Base-by-base conservation (phyloP, 441 rosid genomes). In the Mallotus japonicus region DNA sequence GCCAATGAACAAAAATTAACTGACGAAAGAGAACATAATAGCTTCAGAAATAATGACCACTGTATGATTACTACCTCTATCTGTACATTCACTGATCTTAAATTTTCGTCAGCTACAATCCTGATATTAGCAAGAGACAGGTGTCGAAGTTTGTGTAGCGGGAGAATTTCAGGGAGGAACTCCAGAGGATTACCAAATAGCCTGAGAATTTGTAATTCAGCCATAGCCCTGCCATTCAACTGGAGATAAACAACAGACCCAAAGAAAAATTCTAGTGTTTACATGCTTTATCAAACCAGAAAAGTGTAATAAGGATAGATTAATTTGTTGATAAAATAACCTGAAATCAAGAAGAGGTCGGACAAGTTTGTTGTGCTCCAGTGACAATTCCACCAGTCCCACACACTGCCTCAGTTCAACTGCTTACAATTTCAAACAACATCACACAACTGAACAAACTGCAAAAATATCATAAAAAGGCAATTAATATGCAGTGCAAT, bases 341-440 rank as follows among this genome's bases (percentile, higher is more conserved):
- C 99, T 95, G 96, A 91, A 92, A 87, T 95, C 99, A 75, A 95
- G 98, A 83, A 95, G 96, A 75, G 98, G 99, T 57, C 98, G 90
- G 58, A 95, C 81, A 70, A 95, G 96, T 82, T 86, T 92, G 84
- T 95, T 95, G 89, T 92, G 90, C 69, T 95, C 99, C 84, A 95
- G 77, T 14, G 99, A 95, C 77, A 95, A 77, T 73, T 95, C 99
- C 79, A 90, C 85, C 63, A 95, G 81, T 77, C 84, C 81, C 24
- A 87, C 85, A 42, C 98, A 95, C 73, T 91, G 97, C 71, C 95
- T 85, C 85, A 95, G 84, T 82, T 95, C 99, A 79, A 74, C 99
- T 95, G 90, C 75, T 80, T 70, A 84, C 37, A 77, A 73, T 82
- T 76, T 74, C 77, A 78, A 73, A 72, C 74, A 77, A 75, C 53